These are phyloP conservation scores for Plectranthus barbatus DNA, from an alignment of 257 asterid species.

Conservation along the genomic window DNA sequence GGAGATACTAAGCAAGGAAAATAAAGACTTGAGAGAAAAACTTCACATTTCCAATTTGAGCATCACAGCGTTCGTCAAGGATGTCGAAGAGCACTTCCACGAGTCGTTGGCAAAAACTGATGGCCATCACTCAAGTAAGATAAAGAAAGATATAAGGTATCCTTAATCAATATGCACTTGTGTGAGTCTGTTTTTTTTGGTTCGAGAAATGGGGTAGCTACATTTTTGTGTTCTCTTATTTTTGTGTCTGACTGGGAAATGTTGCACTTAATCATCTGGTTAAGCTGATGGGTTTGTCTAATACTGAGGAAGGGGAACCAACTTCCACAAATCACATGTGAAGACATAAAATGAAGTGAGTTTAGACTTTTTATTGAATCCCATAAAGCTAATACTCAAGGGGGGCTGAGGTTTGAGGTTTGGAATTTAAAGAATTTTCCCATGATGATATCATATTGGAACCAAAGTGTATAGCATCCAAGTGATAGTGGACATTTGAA, in stretches of 20 bases:
- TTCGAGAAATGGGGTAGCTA: background rate
- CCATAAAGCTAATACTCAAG: too few species aligned
- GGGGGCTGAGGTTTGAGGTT: too few species aligned
- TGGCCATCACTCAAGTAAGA: conserved; percentile 18
- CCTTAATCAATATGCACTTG: background rate
- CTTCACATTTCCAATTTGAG: conserved; percentile 35
- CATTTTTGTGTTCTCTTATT: background rate
- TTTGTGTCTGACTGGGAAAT: background rate
- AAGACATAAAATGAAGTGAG: too few species aligned
- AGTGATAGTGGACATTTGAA: background rate
- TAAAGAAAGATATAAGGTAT: conserved; percentile 53
- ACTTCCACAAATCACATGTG: background rate
- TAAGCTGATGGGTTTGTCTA: background rate
- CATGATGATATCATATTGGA: too few species aligned
- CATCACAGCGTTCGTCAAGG: conserved; percentile 30
- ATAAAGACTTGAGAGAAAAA: conserved; percentile 36
- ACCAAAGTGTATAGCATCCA: background rate
- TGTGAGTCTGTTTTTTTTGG: background rate
- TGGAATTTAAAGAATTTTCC: background rate
- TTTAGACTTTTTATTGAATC: too few species aligned
- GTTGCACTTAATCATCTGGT: background rate
- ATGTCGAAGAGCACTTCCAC: conserved; percentile 39
- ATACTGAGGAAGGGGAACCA: background rate
- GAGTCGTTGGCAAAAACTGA: conserved; percentile 19
- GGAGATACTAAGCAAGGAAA: conserved; percentile 48